Conservation (phyloP, 768 basidiomycete genomes). For the Lactifluus volemus region DNA sequence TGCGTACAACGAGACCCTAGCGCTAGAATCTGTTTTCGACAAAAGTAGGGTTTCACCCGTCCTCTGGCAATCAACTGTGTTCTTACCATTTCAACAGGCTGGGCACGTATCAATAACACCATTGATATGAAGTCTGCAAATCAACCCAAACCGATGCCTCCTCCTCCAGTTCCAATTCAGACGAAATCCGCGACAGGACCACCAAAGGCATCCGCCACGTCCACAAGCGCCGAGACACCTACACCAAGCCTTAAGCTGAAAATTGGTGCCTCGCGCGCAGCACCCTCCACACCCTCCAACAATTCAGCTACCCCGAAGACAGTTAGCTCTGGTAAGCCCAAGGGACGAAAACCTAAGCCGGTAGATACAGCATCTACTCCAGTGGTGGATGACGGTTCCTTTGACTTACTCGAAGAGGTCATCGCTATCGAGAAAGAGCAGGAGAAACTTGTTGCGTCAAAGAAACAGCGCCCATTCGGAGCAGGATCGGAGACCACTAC, state of each 20-base stretch:
- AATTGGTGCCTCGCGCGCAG: slow-evolving; percentile 21
- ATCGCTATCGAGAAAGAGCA: slow-evolving; percentile 56
- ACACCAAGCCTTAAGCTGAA: slow-evolving; percentile 29
- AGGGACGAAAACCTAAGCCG: slow-evolving; percentile 37
- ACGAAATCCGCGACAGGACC: not conserved
- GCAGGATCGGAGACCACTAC: slow-evolving; percentile 17
- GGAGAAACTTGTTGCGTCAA: slow-evolving; percentile 21
- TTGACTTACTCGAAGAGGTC: slow-evolving; percentile 74
- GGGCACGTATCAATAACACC: slow-evolving; percentile 81
- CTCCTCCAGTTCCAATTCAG: slow-evolving; percentile 18
- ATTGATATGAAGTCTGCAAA: slow-evolving; percentile 49
- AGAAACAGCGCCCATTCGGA: slow-evolving; percentile 20
- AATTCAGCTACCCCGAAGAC: slow-evolving; percentile 5
- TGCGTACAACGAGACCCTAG: slow-evolving; percentile 67
- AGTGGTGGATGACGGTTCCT: slow-evolving; percentile 58
- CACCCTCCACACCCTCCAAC: slow-evolving; percentile 19
- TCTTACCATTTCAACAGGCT: slow-evolving; percentile 42
- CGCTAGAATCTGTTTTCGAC: slow-evolving; percentile 75
- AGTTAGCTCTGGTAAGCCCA: slow-evolving; percentile 19
- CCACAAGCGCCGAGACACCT: slow-evolving; percentile 22
- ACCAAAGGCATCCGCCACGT: slow-evolving; percentile 1
- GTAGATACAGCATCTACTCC: slow-evolving; percentile 44
- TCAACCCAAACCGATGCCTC: slow-evolving; percentile 22
- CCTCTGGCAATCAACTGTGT: not conserved
- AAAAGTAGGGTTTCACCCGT: slow-evolving; percentile 47